Conservation (phyloP, 495 filamentous ascomycete genomes). For the Hapsidospora chrysogenum region DNA sequence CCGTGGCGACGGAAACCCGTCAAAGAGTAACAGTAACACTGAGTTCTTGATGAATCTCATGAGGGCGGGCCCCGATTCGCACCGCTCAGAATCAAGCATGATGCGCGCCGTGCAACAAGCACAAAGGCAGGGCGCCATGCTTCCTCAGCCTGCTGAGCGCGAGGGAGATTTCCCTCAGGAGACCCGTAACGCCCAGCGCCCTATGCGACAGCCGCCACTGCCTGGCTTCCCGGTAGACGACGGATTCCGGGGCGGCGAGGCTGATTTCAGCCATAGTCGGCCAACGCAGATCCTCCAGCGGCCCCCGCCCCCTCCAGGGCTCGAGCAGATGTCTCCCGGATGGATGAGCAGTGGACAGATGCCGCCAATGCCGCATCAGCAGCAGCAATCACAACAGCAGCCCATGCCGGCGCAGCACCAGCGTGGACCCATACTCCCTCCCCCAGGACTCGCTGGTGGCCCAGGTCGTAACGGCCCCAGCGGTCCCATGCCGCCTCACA, state of each 20-base stretch:
- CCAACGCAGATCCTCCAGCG: conserved; percentile 40
- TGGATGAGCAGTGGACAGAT: conserved; percentile 19
- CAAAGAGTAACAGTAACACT: conserved; percentile 28
- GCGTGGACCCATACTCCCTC: conserved; percentile 26
- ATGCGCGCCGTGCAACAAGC: conserved; percentile 20
- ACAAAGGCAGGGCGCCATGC: conserved; percentile 14
- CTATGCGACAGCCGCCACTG: conserved; percentile 11
- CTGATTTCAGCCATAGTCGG: conserved; percentile 18
- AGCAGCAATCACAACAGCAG: conserved; percentile 13
- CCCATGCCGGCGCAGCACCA: conserved; percentile 13
- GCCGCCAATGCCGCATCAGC: conserved; percentile 3
- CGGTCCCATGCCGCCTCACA: conserved; percentile 14
- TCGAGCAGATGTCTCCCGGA: conserved; percentile 28
- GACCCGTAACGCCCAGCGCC: conserved; percentile 8
- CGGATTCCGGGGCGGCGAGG: conserved; percentile 20
- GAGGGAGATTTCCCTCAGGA: conserved; percentile 14
- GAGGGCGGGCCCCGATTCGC: conserved; percentile 27
- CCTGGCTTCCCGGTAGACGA: conserved; percentile 24
- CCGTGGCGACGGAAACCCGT: conserved; percentile 18
- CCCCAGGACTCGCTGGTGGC: conserved; percentile 25
- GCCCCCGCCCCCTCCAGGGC: conserved; percentile 29
- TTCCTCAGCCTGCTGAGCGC: conserved; percentile 10
- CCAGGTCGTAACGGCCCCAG: conserved; percentile 19
- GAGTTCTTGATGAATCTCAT: conserved; percentile 40
- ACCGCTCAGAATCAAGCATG: conserved; percentile 22